Conservation (phyloP, 108 stramenopile species). For the Pseudonitzschia multistriata region DNA sequence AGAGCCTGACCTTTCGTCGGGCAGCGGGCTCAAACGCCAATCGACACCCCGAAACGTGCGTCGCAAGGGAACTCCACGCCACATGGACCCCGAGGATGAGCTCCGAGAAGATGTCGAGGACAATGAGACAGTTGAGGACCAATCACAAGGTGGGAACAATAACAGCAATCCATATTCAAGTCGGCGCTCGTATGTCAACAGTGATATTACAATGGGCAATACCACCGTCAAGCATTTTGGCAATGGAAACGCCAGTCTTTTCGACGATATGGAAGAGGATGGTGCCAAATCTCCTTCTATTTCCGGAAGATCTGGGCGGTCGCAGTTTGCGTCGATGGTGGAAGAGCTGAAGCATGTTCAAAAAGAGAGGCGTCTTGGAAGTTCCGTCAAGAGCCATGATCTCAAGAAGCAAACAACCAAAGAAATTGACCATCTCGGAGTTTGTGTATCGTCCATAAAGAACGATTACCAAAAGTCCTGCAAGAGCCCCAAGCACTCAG, state of each 20-base stretch:
- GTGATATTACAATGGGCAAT: constrained; percentile 15
- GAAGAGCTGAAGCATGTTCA: constrained; percentile 7
- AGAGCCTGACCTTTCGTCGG: background rate
- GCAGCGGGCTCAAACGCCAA: background rate
- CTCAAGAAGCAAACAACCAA: background rate
- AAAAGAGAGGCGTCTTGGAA: background rate
- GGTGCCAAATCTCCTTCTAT: background rate
- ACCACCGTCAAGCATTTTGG: constrained; percentile 9
- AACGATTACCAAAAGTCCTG: background rate
- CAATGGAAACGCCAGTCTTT: background rate
- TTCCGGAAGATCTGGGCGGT: background rate
- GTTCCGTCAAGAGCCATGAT: background rate
- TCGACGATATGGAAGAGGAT: constrained; percentile 2
- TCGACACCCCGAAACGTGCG: background rate
- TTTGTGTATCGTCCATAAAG: background rate
- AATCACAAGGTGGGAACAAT: background rate
- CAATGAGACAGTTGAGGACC: background rate
- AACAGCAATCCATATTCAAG: background rate
- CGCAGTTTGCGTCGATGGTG: background rate
- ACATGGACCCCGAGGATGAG: background rate
- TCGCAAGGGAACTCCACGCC: background rate
- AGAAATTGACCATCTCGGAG: background rate
- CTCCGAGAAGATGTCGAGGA: background rate
- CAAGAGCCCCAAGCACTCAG: background rate
- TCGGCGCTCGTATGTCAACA: background rate